phyloP scores from a whole-genome alignment of 202 grass and related monocot species.

The Thinopyrum obtusiflorum region DNA sequence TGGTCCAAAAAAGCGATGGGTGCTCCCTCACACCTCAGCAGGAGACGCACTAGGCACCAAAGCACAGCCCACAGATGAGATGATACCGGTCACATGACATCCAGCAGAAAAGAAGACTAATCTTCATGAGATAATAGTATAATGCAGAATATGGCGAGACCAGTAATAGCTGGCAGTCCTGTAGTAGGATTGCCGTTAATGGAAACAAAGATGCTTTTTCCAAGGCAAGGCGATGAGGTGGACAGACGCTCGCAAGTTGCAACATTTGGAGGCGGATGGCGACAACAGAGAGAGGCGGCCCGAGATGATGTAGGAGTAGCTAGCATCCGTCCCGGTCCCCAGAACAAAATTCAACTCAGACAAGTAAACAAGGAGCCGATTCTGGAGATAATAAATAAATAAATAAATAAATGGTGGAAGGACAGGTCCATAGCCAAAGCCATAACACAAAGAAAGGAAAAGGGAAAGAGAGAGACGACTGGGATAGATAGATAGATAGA shows the following conservation, averaged over 20 bases:
- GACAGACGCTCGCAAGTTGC: constrained; percentile 13
- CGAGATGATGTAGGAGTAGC: constrained; percentile 7
- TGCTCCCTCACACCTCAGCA: not conserved
- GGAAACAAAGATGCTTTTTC: constrained; percentile 12
- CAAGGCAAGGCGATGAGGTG: constrained; percentile 10
- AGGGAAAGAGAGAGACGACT: not conserved
- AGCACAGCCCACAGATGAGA: not conserved
- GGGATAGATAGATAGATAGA: not conserved
- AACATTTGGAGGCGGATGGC: not conserved
- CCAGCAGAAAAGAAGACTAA: not conserved
- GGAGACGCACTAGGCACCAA: not conserved
- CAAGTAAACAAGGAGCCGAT: too few relatives aligned
- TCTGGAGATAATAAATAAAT: not conserved
- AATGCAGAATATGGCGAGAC: not conserved
- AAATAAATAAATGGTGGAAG: not conserved
- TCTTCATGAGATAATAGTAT: not conserved
- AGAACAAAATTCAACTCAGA: not conserved
- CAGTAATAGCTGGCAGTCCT: constrained; percentile 1
- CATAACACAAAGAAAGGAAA: not conserved
- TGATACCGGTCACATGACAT: not conserved
- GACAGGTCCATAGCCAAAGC: not conserved
- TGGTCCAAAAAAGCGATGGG: not conserved
- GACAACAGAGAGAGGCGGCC: not conserved
- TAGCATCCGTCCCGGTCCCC: not conserved
- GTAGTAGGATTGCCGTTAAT: not conserved